Conservation (phyloP, 2,329 filamentous ascomycete species). For the Fusarium miscanthi region DNA sequence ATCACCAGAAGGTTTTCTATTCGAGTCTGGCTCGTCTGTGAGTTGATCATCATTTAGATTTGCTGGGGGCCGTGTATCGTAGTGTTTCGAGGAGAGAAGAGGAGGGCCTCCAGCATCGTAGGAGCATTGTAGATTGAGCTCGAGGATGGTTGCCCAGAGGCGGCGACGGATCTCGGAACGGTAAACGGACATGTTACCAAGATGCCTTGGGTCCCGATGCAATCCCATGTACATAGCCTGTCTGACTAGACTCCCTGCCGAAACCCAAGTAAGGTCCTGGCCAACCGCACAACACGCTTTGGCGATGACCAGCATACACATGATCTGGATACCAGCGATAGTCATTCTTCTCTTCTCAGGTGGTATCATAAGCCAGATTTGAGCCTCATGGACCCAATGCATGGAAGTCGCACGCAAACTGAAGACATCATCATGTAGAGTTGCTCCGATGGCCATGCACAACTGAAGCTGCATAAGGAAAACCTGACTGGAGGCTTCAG, state of each 20-base stretch:
- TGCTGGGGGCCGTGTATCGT: conserved; percentile 61
- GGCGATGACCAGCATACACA: conserved; percentile 63
- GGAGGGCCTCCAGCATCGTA: conserved; percentile 64
- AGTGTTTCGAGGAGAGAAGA: conserved; percentile 58
- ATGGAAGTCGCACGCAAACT: conserved; percentile 56
- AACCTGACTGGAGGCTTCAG: conserved; percentile 51
- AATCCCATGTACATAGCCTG: conserved; percentile 68
- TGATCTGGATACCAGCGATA: conserved; percentile 61
- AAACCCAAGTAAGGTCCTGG: conserved; percentile 64
- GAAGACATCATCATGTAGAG: conserved; percentile 59
- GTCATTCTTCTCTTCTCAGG: conserved; percentile 62
- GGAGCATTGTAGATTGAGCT: conserved; percentile 63
- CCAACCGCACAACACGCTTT: conserved; percentile 60
- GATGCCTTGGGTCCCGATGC: conserved; percentile 65
- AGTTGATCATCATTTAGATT: conserved; percentile 66
- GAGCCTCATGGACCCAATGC: conserved; percentile 65
- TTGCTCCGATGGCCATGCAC: conserved; percentile 62
- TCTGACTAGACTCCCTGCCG: conserved; percentile 61
- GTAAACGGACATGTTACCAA: conserved; percentile 60
- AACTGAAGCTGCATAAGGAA: conserved; percentile 67
- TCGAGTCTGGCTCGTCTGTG: conserved; percentile 49
- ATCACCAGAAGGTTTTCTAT: conserved; percentile 11
- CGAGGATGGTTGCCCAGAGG: conserved; percentile 67
- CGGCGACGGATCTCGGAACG: conserved; percentile 65
- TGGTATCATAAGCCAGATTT: conserved; percentile 61